These are phyloP conservation scores for Cladophialophora chaetospira DNA, from an alignment of 2,329 filamentous ascomycete genomes.

Conservation along the genomic window DNA sequence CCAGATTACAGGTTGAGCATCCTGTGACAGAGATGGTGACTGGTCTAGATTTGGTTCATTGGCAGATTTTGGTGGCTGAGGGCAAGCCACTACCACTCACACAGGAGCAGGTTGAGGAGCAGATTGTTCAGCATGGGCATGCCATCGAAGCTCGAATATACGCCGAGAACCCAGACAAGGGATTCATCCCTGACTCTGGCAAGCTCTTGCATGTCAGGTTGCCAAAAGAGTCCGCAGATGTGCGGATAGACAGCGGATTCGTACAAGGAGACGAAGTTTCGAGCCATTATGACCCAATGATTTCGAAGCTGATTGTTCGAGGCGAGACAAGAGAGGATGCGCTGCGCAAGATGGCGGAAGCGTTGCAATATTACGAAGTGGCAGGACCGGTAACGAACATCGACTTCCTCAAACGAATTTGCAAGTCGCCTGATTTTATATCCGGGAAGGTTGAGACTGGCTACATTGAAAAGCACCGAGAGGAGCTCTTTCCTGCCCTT, in stretches of 20 bases:
- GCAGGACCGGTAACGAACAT: slow-evolving; percentile 94
- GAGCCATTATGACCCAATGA: slow-evolving; percentile 97
- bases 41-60: slow-evolving; percentile 80
- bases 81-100: slow-evolving; percentile 67
- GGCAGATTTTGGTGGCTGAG: slow-evolving; percentile 87
- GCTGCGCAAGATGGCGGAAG: slow-evolving; percentile 76
- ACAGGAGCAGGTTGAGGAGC: slow-evolving; percentile 65
- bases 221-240: slow-evolving; percentile 64
- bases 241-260: slow-evolving; percentile 93
- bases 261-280: slow-evolving; percentile 88
- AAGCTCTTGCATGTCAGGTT: slow-evolving; percentile 80
- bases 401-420: slow-evolving; percentile 90
- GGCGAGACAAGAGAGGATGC: slow-evolving; percentile 76
- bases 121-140: slow-evolving; percentile 74
- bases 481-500: slow-evolving; percentile 71
- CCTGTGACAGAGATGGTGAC: slow-evolving; percentile 85
- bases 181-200: slow-evolving; percentile 93
- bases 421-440: slow-evolving; percentile 78
- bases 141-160: slow-evolving; percentile 97
- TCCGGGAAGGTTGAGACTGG: slow-evolving; percentile 90
- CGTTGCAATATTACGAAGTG: slow-evolving; percentile 86
- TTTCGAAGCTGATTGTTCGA: slow-evolving; percentile 92
- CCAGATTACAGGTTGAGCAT: slow-evolving; percentile 92
- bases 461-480: slow-evolving; percentile 86
- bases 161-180: slow-evolving; percentile 86